Evolutionary conservation across 192 early-diverging fungal genomes (phyloP).

Genomic region (Podila epicladia): DNA sequence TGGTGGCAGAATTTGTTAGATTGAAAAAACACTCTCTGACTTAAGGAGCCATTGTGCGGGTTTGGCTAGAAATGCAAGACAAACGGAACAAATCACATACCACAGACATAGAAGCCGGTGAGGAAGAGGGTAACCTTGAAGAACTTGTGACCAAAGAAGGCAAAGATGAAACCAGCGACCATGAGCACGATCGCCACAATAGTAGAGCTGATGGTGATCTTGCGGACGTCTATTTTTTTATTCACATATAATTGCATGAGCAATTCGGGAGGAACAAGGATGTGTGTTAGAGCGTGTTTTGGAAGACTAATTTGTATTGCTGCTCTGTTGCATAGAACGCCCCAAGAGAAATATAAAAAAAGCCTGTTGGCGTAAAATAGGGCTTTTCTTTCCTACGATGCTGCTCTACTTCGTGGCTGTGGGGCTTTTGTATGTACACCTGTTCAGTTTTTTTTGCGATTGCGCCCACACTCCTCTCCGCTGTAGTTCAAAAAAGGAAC

Average conservation of each 20-base stretch:
- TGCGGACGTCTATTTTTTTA: conserved; percentile 1
- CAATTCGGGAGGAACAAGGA: too few species aligned
- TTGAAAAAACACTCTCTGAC: neutral
- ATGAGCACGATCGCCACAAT: conserved; percentile 70
- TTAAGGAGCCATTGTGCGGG: neutral
- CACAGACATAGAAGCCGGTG: conserved; percentile 76
- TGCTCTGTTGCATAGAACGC: neutral
- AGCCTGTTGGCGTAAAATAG: neutral
- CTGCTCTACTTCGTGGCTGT: too few species aligned
- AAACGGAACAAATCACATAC: conserved; percentile 25
- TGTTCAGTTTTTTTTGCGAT: too few species aligned
- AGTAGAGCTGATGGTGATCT: conserved; percentile 17
- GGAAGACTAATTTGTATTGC: too few species aligned
- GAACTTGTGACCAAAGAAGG: conserved; percentile 72
- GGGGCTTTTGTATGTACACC: too few species aligned
- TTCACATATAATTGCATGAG: too few species aligned
- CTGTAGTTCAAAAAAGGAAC: too few species aligned
- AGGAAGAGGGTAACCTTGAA: conserved; percentile 76
- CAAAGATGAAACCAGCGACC: conserved; percentile 67
- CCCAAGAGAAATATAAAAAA: neutral
- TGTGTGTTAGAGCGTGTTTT: too few species aligned
- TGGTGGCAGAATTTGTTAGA: neutral
- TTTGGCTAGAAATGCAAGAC: neutral
- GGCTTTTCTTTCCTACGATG: neutral
- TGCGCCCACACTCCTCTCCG: too few species aligned